These are phyloP conservation scores for Capsicum pubescens DNA, from an alignment of 257 asterid species.

Conservation along the genomic window DNA sequence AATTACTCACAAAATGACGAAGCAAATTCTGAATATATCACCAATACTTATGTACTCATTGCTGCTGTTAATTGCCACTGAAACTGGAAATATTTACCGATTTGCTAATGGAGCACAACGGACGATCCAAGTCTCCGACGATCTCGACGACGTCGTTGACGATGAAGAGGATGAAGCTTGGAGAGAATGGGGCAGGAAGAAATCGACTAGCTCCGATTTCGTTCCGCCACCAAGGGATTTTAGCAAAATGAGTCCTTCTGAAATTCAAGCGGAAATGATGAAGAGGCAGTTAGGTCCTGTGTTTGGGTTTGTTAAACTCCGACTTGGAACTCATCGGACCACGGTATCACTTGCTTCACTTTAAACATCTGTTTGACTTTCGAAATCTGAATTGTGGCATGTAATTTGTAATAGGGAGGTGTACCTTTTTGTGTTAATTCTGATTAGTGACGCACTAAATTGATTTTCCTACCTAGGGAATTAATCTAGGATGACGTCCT, in stretches of 20 bases:
- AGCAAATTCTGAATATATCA: not conserved
- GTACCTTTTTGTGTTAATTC: not conserved
- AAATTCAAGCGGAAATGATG: constrained; percentile 76
- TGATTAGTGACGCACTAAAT: not conserved
- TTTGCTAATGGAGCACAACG: constrained; percentile 52
- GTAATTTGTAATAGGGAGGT: too few relatives aligned
- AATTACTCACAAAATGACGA: not conserved
- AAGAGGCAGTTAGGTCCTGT: constrained; percentile 80
- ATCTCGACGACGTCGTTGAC: constrained; percentile 87
- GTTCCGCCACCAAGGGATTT: constrained; percentile 83
- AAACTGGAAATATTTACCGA: constrained; percentile 34
- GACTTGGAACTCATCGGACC: constrained; percentile 67
- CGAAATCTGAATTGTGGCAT: not conserved
- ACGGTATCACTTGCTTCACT: constrained; percentile 45
- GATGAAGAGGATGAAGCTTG: constrained; percentile 91
- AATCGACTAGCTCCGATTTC: constrained; percentile 50
- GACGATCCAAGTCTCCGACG: constrained; percentile 77
- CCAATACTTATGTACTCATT: not conserved
- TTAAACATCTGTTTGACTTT: too few relatives aligned
- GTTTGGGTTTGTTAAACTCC: constrained; percentile 90
- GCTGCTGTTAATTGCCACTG: constrained; percentile 46
- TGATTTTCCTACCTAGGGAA: not conserved
- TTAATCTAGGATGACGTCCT: not conserved
- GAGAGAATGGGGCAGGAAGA: constrained; percentile 86
- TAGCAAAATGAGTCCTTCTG: constrained; percentile 47